These are phyloP conservation scores for Orbilia brochopaga DNA, from an alignment of 2,329 filamentous ascomycete species.

Conservation along the genomic window DNA sequence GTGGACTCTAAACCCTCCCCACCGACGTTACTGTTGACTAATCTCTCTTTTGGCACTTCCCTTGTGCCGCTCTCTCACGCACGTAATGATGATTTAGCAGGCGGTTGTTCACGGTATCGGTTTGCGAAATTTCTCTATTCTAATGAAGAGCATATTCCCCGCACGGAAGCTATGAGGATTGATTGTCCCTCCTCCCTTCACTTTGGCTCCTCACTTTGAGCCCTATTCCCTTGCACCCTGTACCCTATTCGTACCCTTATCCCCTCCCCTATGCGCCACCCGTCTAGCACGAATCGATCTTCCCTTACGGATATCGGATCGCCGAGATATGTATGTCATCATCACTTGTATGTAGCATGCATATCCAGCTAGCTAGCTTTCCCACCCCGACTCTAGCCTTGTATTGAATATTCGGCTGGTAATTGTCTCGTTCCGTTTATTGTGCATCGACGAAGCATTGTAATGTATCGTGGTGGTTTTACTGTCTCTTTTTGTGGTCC, in stretches of 20 bases:
- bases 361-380: slow-evolving; percentile 12
- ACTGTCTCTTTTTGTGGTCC: no score
- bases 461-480: no score
- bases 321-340: slow-evolving; percentile 33
- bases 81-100: slow-evolving; percentile 34
- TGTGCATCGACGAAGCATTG: no score
- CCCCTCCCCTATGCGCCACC: background rate
- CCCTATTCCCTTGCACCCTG: background rate
- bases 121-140: slow-evolving; percentile 6
- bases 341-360: slow-evolving; percentile 45
- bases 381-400: slow-evolving; percentile 9
- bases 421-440: background rate
- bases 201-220: background rate
- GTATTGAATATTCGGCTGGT: slow-evolving; percentile 39
- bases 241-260: background rate
- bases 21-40: background rate
- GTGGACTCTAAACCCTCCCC: slow-evolving; percentile 24
- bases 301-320: background rate
- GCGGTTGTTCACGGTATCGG: slow-evolving; percentile 29
- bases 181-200: slow-evolving; percentile 3
- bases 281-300: background rate
- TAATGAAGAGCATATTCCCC: background rate
- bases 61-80: background rate
- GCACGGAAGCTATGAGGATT: slow-evolving; percentile 10
- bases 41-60: background rate